phyloP scores from a whole-genome alignment of 441 rosid genomes.

The Pelargonium australe region DNA sequence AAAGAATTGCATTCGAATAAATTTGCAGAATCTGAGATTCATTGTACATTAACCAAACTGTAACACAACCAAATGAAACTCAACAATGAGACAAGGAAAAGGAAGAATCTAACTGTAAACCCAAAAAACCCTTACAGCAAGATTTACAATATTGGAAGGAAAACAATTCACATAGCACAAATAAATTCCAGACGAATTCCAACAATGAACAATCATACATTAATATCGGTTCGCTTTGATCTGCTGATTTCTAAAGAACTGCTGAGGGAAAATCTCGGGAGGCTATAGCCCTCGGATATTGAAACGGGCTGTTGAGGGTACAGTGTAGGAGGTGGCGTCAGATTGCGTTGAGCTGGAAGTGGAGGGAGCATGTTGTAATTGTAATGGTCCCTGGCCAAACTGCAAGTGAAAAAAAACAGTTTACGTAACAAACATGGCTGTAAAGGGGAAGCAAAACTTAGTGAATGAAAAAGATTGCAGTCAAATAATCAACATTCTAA shows the following conservation, averaged over 20 bases:
- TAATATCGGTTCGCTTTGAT: conserved; percentile 78
- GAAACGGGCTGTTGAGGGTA: conserved; percentile 90
- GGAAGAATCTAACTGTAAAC: not conserved
- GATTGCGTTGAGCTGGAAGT: conserved; percentile 83
- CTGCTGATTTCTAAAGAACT: conserved; percentile 53
- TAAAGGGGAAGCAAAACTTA: not conserved
- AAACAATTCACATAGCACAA: not conserved
- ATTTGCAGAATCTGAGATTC: not conserved
- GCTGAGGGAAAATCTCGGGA: conserved; percentile 58
- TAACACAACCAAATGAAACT: not conserved
- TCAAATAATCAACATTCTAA: not conserved
- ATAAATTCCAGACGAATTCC: not conserved
- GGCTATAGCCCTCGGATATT: conserved; percentile 53
- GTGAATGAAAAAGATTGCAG: not conserved
- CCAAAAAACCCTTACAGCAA: not conserved
- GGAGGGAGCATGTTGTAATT: conserved; percentile 68
- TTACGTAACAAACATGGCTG: not conserved
- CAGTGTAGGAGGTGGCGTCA: conserved; percentile 90
- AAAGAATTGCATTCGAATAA: not conserved
- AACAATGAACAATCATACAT: conserved; percentile 30
- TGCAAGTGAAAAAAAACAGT: not conserved
- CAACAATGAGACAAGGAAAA: not conserved
- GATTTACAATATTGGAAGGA: not conserved
- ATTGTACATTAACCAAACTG: not conserved
- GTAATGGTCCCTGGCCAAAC: conserved; percentile 43